These are phyloP conservation scores for Erodium maritimum DNA, from an alignment of 345 rosid genomes.

Conservation along the genomic window DNA sequence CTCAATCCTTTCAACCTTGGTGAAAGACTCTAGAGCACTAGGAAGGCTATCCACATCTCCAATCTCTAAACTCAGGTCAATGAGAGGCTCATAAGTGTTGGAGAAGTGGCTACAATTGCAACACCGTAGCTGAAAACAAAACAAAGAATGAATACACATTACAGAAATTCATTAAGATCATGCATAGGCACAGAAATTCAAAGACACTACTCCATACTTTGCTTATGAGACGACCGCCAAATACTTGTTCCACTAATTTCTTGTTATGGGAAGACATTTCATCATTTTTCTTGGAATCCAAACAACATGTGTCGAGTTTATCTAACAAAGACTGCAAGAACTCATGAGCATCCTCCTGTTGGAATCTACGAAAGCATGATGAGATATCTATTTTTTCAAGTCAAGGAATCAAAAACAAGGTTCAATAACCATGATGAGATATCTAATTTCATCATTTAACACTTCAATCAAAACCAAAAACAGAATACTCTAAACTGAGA, in stretches of 20 bases:
- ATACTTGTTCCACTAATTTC: conserved; percentile 45
- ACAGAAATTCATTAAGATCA: no score
- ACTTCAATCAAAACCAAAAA: no score
- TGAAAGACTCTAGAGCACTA: conserved; percentile 59
- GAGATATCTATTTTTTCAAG: conserved; percentile 37
- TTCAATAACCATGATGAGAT: no score
- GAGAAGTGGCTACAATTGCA: conserved; percentile 55
- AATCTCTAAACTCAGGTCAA: conserved; percentile 74
- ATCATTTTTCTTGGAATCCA: conserved; percentile 19
- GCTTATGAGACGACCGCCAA: conserved; percentile 68
- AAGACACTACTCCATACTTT: conserved; percentile 20
- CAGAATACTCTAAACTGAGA: background rate
- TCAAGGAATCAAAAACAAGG: conserved; percentile 42
- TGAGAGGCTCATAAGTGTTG: conserved; percentile 43
- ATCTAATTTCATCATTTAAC: no score
- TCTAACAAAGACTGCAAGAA: conserved; percentile 65
- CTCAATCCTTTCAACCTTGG: conserved; percentile 65
- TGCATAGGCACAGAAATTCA: background rate
- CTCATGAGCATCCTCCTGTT: conserved; percentile 91
- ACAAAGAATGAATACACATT: background rate
- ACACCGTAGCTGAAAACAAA: conserved; percentile 44
- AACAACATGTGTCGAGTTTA: conserved; percentile 52
- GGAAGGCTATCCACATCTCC: conserved; percentile 43
- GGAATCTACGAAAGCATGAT: conserved; percentile 35
- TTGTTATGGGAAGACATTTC: conserved; percentile 14